Evolutionary conservation across 2,329 filamentous ascomycete genomes (phyloP), one percentile per base, ranked within the genome.

Genomic region (Pseudogymnoascus pannorum): DNA sequence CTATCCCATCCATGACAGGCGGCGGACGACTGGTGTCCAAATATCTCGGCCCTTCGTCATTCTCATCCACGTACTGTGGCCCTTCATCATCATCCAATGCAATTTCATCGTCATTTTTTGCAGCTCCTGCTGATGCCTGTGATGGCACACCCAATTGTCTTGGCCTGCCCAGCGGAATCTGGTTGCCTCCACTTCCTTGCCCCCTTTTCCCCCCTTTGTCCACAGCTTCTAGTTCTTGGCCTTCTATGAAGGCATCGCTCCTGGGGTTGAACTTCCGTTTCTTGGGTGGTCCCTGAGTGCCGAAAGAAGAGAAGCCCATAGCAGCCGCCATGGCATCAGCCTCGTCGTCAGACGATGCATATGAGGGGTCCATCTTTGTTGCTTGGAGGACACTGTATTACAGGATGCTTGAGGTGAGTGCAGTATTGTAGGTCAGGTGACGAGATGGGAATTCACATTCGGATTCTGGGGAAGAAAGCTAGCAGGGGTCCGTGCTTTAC

Each of bases 251-350:
- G 36, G 80, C 80, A 67, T 83, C 83, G 58, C 74, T 76, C 26
- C 77, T 74, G 16, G 81, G 77, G 68, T 88, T 85, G 73, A 84
- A 87, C 69, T 86, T 87, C 64, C 87, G 81, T 72, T 88, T 88
- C 72, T 88, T 89, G 1, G 80, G 75, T 2, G 73, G 75, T 59
- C 76, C 71, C 66, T 81, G 77, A 8, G 75, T 73, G 66, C 88
- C 88, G 70, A 92, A 92, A 62, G 83, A 81, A 7, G 85, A 81
- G 73, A 92, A 92, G 65, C 89, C 89, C 85, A 92, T 87, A 54
- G 82, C 80, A 42, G 82, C 81, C 20, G 86, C 85, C 72, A 90
- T 85, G 59, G 82, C 81, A 42, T 76, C 75, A 57, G 81, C 78
- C n/a, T 77, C 76, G 9, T 62, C 64, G 11, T 64, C 64, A 9